Base-by-base conservation (phyloP, 2,329 filamentous ascomycete genomes). In the Microcyclosporella mali region DNA sequence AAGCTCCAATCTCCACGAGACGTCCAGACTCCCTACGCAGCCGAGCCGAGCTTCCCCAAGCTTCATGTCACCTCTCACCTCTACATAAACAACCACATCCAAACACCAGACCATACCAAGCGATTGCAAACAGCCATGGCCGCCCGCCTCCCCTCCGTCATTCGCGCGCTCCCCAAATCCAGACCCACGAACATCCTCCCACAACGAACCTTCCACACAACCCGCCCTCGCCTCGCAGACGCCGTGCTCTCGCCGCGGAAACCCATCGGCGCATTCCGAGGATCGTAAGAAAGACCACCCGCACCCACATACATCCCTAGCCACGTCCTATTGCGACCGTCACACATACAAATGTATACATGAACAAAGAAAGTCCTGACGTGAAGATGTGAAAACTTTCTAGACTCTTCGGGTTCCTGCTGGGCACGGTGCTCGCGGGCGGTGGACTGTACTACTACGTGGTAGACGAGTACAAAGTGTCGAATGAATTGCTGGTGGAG, bases 401-500 rank as follows among this genome's bases (percentile, higher is more conserved):
- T 27, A 95, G 90, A 45, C 71, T 95, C 47, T 88, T 95, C 59
- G 90, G 90, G 40, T 97, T 97, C 73, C 81, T 97, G 38, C 74
- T 92, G 51, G 90, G 90, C 53, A 82, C 85, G 50, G 82, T 85
- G 35, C 72, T 88, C 40, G 82, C 89, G 33, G 88, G 88, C 58
- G 78, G 77, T 40, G 83, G 80, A 45, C 84, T 94, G 57, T 97
- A 95, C 72, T 88, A 87, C 66, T 97, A 97, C 67, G 79, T 95
- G 54, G 71, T 97, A 57, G 81, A 90, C 64, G 89, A 97, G 68
- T 97, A 95, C 74, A 88, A 88, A 70, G 75, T 88, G 33, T 86
- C 88, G 56, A 97, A 95, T 71, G 86, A 94, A 70, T 77, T 95
- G 61, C 73, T 97, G 68, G 90, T 84, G 48, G 88, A 95, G 70